Conservation (phyloP, 495 filamentous ascomycete species). For the Daldinia childiae region DNA sequence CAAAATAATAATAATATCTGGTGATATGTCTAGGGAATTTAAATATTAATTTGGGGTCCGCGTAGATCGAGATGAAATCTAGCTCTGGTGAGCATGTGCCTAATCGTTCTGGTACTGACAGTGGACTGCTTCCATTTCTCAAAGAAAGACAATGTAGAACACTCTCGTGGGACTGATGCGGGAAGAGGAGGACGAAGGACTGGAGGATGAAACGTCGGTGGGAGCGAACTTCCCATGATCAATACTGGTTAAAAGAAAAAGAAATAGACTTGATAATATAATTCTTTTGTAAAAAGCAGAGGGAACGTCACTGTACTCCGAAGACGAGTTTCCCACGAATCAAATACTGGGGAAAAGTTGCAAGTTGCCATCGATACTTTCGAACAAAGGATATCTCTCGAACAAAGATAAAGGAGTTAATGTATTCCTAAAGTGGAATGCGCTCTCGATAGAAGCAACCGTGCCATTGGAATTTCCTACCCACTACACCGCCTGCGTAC, state of each 20-base stretch:
- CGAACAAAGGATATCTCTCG: constrained; percentile 5
- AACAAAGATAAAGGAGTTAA: constrained; percentile 5
- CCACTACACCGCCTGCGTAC: background rate
- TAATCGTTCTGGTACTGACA: constrained; percentile 5
- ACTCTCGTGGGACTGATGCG: background rate
- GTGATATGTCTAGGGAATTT: background rate
- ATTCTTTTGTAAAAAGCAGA: background rate
- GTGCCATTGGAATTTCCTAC: background rate
- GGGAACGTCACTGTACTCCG: background rate
- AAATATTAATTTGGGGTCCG: background rate
- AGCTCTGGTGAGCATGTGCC: background rate
- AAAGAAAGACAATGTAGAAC: too few relatives aligned
- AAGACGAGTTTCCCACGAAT: background rate
- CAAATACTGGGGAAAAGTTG: background rate
- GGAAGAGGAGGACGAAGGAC: background rate
- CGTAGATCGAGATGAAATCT: background rate
- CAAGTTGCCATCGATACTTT: background rate
- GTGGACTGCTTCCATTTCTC: background rate
- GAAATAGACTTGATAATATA: background rate
- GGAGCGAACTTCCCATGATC: background rate
- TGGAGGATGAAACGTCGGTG: background rate
- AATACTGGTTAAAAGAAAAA: background rate
- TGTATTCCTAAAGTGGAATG: background rate
- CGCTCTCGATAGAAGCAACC: background rate
- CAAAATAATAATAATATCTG: background rate